Evolutionary conservation across 768 basidiomycete species (phyloP).

Genomic region (Hygrocybe coccinea): DNA sequence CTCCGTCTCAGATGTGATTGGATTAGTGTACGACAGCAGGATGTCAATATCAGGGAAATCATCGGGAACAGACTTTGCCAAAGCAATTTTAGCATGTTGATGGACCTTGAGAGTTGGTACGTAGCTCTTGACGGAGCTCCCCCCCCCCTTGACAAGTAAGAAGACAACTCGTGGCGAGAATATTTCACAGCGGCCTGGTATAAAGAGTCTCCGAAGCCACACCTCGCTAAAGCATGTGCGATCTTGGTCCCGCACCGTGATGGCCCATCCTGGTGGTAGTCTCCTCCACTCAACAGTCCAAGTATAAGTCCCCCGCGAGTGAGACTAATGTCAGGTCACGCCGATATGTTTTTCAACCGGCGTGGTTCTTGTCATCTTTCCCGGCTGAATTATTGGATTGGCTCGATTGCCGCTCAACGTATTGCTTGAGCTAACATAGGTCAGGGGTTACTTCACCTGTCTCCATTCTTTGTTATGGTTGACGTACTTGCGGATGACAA

Average conservation of each 20-base stretch:
- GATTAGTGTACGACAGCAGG: constrained; percentile 71
- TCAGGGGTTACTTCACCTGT: not conserved
- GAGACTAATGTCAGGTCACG: constrained; percentile 38
- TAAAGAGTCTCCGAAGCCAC: constrained; percentile 73
- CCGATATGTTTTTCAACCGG: constrained; percentile 35
- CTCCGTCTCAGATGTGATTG: constrained; percentile 66
- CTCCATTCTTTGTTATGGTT: not conserved
- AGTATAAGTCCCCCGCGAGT: constrained; percentile 58
- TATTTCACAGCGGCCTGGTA: constrained; percentile 52
- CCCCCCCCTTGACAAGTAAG: constrained; percentile 60
- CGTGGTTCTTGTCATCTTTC: constrained; percentile 69
- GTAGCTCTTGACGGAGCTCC: constrained; percentile 57
- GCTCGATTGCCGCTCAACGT: constrained; percentile 68
- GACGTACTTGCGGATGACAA: constrained; percentile 79
- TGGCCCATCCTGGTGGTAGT: constrained; percentile 75
- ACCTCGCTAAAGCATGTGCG: constrained; percentile 73
- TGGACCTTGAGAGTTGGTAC: constrained; percentile 61
- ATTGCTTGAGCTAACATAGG: constrained; percentile 51
- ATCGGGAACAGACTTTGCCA: constrained; percentile 59
- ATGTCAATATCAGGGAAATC: constrained; percentile 72
- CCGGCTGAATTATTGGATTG: constrained; percentile 60
- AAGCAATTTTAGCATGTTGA: constrained; percentile 59
- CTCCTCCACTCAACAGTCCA: constrained; percentile 83
- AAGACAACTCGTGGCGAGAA: constrained; percentile 39
- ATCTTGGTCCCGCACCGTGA: constrained; percentile 63